Evolutionary conservation across 2,329 filamentous ascomycete genomes (phyloP).

Genomic region (Ophiognomonia clavigignenti-juglandacearum): DNA sequence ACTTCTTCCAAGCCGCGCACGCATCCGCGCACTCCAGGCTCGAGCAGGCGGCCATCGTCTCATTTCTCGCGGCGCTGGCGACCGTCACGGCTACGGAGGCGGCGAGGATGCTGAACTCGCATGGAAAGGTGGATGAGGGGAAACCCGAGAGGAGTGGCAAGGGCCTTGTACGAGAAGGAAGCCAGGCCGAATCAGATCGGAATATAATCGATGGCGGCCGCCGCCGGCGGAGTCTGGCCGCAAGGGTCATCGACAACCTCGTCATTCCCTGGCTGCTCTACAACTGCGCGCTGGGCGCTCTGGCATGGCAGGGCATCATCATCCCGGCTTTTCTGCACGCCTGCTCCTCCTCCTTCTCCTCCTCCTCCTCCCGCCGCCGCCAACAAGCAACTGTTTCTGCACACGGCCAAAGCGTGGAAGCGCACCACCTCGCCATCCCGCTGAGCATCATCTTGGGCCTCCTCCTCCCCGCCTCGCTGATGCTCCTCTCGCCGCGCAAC

Average conservation of each 20-base stretch:
- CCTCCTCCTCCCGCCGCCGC: not conserved
- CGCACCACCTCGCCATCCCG: not conserved
- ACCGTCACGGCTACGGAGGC: conserved; percentile 1
- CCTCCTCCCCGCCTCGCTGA: not conserved
- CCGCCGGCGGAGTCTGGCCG: too few species aligned
- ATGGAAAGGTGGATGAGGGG: not conserved
- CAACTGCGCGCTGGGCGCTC: not conserved
- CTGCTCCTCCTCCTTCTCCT: not conserved
- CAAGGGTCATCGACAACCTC: not conserved
- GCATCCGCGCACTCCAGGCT: not conserved
- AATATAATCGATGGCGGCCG: too few species aligned
- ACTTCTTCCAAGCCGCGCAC: conserved; percentile 6
- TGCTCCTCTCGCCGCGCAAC: not conserved
- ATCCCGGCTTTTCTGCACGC: conserved; percentile 1
- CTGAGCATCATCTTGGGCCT: not conserved
- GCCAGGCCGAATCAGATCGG: not conserved
- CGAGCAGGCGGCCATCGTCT: not conserved
- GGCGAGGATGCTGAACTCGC: too few species aligned
- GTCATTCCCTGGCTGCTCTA: conserved; percentile 5
- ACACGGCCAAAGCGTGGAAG: not conserved
- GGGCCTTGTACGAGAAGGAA: not conserved
- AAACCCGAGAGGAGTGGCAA: not conserved
- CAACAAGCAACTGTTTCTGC: not conserved
- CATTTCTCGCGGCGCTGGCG: conserved; percentile 1
- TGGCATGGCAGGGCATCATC: conserved; percentile 4